These are phyloP conservation scores for Linnemannia exigua DNA, from an alignment of 192 early-diverging fungal genomes.

Conservation along the genomic window DNA sequence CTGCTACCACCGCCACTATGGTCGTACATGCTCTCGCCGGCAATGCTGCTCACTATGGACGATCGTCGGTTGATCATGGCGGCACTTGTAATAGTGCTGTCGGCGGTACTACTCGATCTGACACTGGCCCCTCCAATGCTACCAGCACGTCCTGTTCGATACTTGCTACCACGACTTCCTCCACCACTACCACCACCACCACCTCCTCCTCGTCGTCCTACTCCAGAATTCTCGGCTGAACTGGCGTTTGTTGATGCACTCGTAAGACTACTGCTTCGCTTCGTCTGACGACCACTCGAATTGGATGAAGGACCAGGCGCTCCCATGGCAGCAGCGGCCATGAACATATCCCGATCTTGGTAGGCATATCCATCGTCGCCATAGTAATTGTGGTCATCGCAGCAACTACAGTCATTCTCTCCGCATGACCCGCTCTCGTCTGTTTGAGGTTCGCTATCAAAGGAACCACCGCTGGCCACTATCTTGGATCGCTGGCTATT, in stretches of 20 bases:
- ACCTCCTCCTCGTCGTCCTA: no score
- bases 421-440: constrained; percentile 34
- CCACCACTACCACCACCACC: no score
- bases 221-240: neutral
- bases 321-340: neutral
- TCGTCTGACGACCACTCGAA: constrained; percentile 15
- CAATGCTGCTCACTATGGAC: constrained; percentile 25
- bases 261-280: constrained; percentile 32
- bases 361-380: neutral
- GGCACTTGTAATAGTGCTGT: neutral
- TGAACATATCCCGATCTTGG: neutral
- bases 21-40: constrained; percentile 23
- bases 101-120: neutral
- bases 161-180: constrained; percentile 14
- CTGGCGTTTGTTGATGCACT: constrained; percentile 22
- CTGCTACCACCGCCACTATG: neutral
- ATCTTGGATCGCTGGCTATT: neutral
- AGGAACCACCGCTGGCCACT: neutral
- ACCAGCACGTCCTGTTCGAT: constrained; percentile 4
- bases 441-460: constrained; percentile 10
- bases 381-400: neutral
- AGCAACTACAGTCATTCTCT: constrained; percentile 37
- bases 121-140: constrained; percentile 11
- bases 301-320: constrained; percentile 7
- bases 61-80: neutral